A percentile compares a stretch with the other conserved stretches of the same genome.
phyloP scores from a whole-genome alignment of 1,284 basidiomycete species.

The Ustilago trichophora region DNA sequence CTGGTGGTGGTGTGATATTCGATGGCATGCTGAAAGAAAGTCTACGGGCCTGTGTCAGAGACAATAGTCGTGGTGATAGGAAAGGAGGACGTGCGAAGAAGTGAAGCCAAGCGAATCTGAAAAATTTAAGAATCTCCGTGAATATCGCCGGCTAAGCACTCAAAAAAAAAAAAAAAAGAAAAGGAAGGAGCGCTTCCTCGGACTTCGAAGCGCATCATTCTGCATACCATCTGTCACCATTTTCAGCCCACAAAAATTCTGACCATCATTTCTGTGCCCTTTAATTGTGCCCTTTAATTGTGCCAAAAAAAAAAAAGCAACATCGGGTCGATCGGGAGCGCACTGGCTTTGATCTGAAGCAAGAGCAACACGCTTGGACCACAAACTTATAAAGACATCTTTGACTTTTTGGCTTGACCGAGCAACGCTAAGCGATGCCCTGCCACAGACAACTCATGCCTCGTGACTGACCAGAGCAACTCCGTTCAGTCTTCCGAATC shows the following conservation, averaged over 20 bases:
- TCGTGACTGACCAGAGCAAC: too few relatives aligned
- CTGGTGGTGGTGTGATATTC: constrained; percentile 27
- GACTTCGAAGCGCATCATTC: constrained; percentile 10
- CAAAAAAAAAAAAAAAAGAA: too few relatives aligned
- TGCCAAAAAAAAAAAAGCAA: neutral
- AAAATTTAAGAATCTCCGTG: constrained; percentile 23
- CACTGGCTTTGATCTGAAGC: neutral
- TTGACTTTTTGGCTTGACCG: neutral
- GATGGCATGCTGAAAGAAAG: constrained; percentile 22
- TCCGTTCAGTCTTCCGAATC: too few relatives aligned
- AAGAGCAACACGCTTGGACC: constrained; percentile 22
- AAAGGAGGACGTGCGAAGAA: constrained; percentile 8
- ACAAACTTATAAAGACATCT: neutral
- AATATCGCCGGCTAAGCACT: constrained; percentile 14
- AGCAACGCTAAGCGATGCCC: constrained; percentile 2
- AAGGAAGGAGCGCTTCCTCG: constrained; percentile 3
- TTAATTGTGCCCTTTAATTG: neutral
- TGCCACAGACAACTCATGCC: too few relatives aligned
- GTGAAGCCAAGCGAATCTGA: neutral
- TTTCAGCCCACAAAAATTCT: too few relatives aligned
- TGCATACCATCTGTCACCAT: too few relatives aligned
- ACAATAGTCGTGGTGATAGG: neutral
- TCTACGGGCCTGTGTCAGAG: neutral
- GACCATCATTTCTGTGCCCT: too few relatives aligned
- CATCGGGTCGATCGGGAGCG: constrained; percentile 13